These are phyloP conservation scores for Kandelia obovata DNA, from an alignment of 345 rosid species.

Conservation along the genomic window DNA sequence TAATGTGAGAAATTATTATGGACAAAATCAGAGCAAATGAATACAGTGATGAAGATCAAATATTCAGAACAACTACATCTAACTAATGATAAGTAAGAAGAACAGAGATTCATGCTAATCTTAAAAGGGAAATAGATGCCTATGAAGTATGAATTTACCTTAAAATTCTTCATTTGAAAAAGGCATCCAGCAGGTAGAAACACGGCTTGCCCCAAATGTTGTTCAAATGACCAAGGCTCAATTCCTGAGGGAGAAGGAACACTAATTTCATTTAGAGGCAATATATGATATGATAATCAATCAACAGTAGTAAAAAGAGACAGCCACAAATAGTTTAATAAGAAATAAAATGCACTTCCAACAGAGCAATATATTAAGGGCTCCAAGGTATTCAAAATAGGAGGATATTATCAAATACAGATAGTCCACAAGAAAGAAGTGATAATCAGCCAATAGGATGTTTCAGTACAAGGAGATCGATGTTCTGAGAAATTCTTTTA, in stretches of 20 bases:
- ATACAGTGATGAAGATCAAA: not conserved
- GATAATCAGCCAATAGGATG: not conserved
- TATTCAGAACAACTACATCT: not conserved
- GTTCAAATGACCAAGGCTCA: slow-evolving; percentile 91
- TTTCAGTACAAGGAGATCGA: not conserved
- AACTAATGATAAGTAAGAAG: not conserved
- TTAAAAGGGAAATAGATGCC: not conserved
- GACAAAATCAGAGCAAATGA: not conserved
- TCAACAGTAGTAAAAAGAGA: not conserved
- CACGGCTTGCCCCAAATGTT: slow-evolving; percentile 73
- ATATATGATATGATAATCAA: not conserved
- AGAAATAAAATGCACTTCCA: not conserved
- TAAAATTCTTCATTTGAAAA: slow-evolving; percentile 73
- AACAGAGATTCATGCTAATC: not conserved
- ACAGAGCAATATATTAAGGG: not conserved
- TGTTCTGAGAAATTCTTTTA: not conserved
- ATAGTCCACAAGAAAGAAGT: too few species aligned
- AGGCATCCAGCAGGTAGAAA: slow-evolving; percentile 97
- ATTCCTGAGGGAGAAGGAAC: slow-evolving; percentile 49
- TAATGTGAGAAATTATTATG: not conserved
- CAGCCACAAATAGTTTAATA: not conserved
- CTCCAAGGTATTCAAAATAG: not conserved
- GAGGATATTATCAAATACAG: not conserved
- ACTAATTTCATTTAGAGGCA: too few species aligned
- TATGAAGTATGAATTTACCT: slow-evolving; percentile 35